Base-by-base conservation (phyloP, 2,329 filamentous ascomycete species). In the Massarina eburnea region DNA sequence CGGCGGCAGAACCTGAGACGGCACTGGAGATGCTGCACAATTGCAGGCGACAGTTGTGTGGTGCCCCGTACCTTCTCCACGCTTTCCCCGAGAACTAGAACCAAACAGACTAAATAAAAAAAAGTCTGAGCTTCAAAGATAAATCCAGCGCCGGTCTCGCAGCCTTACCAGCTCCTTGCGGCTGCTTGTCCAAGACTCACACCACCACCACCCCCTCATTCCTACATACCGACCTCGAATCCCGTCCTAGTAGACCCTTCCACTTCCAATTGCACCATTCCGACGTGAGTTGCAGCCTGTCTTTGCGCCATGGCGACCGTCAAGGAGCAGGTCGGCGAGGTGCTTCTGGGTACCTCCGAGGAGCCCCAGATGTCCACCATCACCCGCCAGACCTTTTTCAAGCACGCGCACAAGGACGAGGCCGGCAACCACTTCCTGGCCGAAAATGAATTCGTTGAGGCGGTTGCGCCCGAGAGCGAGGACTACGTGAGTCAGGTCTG, bases 401-500 rank as follows among this genome's bases (percentile, higher is more conserved):
- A 81, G 65, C 79, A 91, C 76, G 89, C 94, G 32, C 74, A 80
- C 64, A 87, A 86, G 69, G 89, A 95, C 64, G 77, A 85, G 49
- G 80, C 84, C 8, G 91, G 88, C 47, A 89, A 96, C 63, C 77
- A 84, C 45, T 90, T 81, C 66, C 88, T 99, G 82, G 84, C 81
- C 36, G 82, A 87, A 51, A 83, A 91, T n/a, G 83, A 95, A 68
- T 99, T 99, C 71, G 83, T 96, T 61, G 80, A 91, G 64, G 92
- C 92, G 21, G 84, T 99, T 74, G 91, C 90, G 59, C 94, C 94
- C 4, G 80, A 81, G 38, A 79, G 84, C 48, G 90, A 96, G 73
- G 91, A 97, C 76, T 97, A 94, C 74, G 92, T 96, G 76, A 83
- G 88, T 58, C 50, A 41, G 15, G 22, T 17, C 8, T 45, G 21